phyloP scores from a whole-genome alignment of 345 rosid genomes.

The Brassica incana region DNA sequence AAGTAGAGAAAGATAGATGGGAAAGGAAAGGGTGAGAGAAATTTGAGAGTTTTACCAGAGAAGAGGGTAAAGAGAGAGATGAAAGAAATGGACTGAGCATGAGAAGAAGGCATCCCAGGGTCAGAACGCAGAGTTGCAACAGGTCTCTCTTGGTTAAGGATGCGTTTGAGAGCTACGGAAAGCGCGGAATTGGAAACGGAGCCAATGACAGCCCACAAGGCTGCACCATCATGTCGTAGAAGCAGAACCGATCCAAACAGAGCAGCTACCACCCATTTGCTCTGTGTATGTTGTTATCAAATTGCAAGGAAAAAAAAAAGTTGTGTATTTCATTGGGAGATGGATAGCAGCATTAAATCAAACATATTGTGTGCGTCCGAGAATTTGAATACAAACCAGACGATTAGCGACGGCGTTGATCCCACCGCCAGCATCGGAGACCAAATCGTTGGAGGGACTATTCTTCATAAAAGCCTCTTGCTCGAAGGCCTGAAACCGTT shows the following conservation, averaged over 20 bases:
- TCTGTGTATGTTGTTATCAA: slow-evolving; percentile 40
- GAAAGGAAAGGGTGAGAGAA: neutral
- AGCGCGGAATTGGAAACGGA: slow-evolving; percentile 55
- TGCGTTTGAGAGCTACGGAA: slow-evolving; percentile 53
- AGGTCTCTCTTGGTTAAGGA: slow-evolving; percentile 79
- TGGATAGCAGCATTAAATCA: no score
- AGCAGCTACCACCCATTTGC: slow-evolving; percentile 72
- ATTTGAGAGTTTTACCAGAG: slow-evolving; percentile 47
- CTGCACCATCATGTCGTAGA: slow-evolving; percentile 65
- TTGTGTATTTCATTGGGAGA: no score
- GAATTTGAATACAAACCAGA: slow-evolving; percentile 51
- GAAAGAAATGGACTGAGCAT: slow-evolving; percentile 58
- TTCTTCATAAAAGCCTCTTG: slow-evolving; percentile 43
- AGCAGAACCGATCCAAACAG: slow-evolving; percentile 54
- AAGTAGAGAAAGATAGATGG: neutral
- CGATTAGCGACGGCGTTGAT: slow-evolving; percentile 61
- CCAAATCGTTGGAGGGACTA: slow-evolving; percentile 28
- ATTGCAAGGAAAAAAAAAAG: no score
- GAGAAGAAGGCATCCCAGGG: slow-evolving; percentile 99
- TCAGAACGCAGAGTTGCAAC: slow-evolving; percentile 61
- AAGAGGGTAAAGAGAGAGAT: slow-evolving; percentile 34
- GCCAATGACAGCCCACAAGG: slow-evolving; percentile 72
- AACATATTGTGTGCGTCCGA: no score
- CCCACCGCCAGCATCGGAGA: slow-evolving; percentile 31
- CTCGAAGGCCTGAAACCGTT: slow-evolving; percentile 32